These are phyloP conservation scores for Phytophthora idaei DNA, from an alignment of 352 stramenopile species.

Conservation along the genomic window DNA sequence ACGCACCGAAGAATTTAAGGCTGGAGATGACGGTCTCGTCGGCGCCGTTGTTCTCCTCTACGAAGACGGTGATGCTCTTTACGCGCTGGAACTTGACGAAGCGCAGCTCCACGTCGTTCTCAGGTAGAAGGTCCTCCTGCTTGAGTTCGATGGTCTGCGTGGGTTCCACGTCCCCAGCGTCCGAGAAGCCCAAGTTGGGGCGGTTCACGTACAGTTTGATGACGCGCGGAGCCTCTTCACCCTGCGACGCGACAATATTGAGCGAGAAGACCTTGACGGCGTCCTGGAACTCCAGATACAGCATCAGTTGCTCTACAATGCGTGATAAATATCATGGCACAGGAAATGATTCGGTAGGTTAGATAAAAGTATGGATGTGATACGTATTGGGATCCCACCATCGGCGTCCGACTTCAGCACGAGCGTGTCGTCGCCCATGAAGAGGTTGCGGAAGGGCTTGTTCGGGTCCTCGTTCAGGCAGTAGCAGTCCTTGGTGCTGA, in stretches of 20 bases:
- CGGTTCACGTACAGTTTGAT: slow-evolving; percentile 81
- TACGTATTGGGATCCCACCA: slow-evolving; percentile 33
- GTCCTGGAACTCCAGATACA: slow-evolving; percentile 86
- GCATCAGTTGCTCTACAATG: slow-evolving; percentile 72
- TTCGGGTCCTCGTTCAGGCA: slow-evolving; percentile 83
- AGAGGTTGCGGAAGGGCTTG: slow-evolving; percentile 76
- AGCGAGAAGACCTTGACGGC: slow-evolving; percentile 82
- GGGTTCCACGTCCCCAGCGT: slow-evolving; percentile 69
- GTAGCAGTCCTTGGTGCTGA: slow-evolving; percentile 71
- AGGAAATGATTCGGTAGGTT: not conserved
- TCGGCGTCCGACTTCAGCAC: slow-evolving; percentile 80
- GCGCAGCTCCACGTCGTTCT: slow-evolving; percentile 71
- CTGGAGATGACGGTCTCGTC: slow-evolving; percentile 67
- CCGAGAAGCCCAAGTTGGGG: slow-evolving; percentile 75
- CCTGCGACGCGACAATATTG: slow-evolving; percentile 55
- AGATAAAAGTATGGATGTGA: slow-evolving; percentile 6
- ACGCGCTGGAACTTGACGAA: slow-evolving; percentile 88
- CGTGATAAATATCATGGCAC: not conserved
- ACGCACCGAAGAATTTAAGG: slow-evolving; percentile 68
- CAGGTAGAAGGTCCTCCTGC: slow-evolving; percentile 53
- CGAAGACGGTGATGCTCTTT: slow-evolving; percentile 76
- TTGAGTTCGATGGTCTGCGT: slow-evolving; percentile 74
- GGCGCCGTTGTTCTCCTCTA: slow-evolving; percentile 79
- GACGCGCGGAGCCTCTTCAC: slow-evolving; percentile 61
- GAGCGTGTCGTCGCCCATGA: slow-evolving; percentile 78